phyloP scores from a whole-genome alignment of 2,329 filamentous ascomycete genomes.

The Furcasterigmium furcatum region DNA sequence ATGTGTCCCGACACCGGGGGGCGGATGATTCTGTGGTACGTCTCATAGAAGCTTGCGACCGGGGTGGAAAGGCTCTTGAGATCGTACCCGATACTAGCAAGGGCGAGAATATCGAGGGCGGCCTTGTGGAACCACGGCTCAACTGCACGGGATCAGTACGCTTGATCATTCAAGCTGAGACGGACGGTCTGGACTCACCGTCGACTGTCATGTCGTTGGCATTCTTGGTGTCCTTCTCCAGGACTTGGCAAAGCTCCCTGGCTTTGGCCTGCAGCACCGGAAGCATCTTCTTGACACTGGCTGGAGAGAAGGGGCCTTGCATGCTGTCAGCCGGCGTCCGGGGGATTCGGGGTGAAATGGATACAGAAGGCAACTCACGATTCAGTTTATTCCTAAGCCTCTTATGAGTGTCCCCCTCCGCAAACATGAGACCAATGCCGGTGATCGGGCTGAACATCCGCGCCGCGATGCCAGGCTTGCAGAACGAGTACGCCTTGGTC shows the following conservation, averaged over 20 bases:
- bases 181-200: conserved; percentile 9
- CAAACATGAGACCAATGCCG: conserved; percentile 30
- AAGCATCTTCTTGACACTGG: conserved; percentile 30
- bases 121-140: conserved; percentile 23
- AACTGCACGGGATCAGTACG: conserved; percentile 13
- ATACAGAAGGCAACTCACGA: conserved; percentile 7
- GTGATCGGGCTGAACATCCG: conserved; percentile 29
- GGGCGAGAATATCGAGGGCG: conserved; percentile 28
- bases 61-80: conserved; percentile 20
- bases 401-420: conserved; percentile 30
- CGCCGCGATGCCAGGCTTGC: conserved; percentile 28
- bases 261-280: conserved; percentile 32
- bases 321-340: neutral
- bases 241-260: conserved; percentile 17
- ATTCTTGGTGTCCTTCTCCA: conserved; percentile 21
- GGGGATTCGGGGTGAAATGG: no score
- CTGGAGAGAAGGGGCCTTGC: conserved; percentile 28
- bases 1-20: conserved; percentile 20
- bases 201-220: conserved; percentile 18
- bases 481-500: conserved; percentile 33
- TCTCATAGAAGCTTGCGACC: conserved; percentile 20
- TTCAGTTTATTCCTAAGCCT: conserved; percentile 27
- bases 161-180: no score
- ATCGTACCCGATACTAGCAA: conserved; percentile 28
- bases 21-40: conserved; percentile 26